Conservation (phyloP, 108 stramenopile species). For the Cyclotella baltica region DNA sequence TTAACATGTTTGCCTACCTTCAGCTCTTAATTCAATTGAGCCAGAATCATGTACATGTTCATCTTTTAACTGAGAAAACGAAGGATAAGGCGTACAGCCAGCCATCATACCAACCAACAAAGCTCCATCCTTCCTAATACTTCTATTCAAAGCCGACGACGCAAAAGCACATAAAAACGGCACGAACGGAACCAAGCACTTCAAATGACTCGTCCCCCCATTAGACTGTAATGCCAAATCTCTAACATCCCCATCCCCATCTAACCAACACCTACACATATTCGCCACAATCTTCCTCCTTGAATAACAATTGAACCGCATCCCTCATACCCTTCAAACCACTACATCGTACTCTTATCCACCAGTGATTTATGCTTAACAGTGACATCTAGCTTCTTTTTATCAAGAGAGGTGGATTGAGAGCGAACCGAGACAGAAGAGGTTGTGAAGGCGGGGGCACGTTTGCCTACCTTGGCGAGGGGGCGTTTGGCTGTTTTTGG, state of each 20-base stretch:
- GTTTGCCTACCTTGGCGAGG: constrained; percentile 88
- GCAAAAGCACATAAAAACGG: constrained; percentile 69
- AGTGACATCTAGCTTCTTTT: constrained; percentile 16
- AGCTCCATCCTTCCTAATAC: constrained; percentile 67
- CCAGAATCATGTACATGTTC: not conserved
- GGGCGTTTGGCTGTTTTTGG: constrained; percentile 68
- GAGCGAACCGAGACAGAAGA: constrained; percentile 66
- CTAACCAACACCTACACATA: constrained; percentile 69
- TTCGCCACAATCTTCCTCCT: too few relatives aligned
- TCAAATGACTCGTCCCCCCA: constrained; percentile 22
- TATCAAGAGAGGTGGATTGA: constrained; percentile 50
- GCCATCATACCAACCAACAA: constrained; percentile 58
- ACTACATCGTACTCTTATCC: constrained; percentile 56
- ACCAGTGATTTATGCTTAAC: too few relatives aligned
- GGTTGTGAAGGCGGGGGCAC: constrained; percentile 73
- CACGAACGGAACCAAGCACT: constrained; percentile 64
- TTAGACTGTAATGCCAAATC: constrained; percentile 53
- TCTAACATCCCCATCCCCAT: constrained; percentile 80
- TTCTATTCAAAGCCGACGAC: constrained; percentile 72
- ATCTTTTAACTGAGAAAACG: constrained; percentile 30
- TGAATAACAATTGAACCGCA: constrained; percentile 59
- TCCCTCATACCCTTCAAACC: constrained; percentile 73
- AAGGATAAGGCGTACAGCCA: constrained; percentile 44
- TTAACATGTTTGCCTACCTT: constrained; percentile 43
- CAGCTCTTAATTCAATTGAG: constrained; percentile 22